These are phyloP conservation scores for Cadophora gregata DNA, from an alignment of 2,329 filamentous ascomycete species.

Conservation along the genomic window DNA sequence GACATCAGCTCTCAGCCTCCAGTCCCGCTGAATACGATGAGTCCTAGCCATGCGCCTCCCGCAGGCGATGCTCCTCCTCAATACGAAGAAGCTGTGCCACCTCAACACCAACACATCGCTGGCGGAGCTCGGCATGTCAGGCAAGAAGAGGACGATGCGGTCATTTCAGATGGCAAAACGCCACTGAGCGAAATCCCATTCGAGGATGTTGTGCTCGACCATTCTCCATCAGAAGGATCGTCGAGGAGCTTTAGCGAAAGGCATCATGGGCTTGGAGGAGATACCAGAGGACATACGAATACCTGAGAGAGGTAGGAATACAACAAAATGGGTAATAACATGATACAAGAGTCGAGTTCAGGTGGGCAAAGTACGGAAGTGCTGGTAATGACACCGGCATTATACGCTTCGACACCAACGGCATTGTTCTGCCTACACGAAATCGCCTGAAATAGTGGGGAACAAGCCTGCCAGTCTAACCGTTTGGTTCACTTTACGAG, in stretches of 20 bases:
- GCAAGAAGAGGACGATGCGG: conserved; percentile 35
- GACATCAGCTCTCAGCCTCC: conserved; percentile 6
- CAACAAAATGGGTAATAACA: background rate
- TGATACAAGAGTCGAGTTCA: background rate
- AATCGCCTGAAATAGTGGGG: background rate
- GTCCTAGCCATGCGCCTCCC: background rate
- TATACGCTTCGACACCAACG: background rate
- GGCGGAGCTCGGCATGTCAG: conserved; percentile 29
- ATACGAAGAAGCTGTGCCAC: conserved; percentile 36
- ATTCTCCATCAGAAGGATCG: conserved; percentile 28
- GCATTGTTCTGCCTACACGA: background rate
- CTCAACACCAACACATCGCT: conserved; percentile 31
- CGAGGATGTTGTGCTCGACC: conserved; percentile 39
- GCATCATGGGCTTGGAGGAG: conserved; percentile 32
- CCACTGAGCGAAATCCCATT: conserved; percentile 42
- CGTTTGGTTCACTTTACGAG: too few species aligned
- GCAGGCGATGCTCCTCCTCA: conserved; percentile 33
- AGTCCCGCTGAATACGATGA: conserved; percentile 22
- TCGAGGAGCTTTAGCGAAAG: conserved; percentile 31
- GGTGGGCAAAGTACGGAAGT: background rate
- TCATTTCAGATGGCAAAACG: conserved; percentile 40
- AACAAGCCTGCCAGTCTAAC: too few species aligned
- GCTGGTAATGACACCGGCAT: background rate
- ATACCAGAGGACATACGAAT: conserved; percentile 39
- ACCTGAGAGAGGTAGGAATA: conserved; percentile 23